These are phyloP conservation scores for Vinca major DNA, from an alignment of 305 asterid species.

Conservation along the genomic window DNA sequence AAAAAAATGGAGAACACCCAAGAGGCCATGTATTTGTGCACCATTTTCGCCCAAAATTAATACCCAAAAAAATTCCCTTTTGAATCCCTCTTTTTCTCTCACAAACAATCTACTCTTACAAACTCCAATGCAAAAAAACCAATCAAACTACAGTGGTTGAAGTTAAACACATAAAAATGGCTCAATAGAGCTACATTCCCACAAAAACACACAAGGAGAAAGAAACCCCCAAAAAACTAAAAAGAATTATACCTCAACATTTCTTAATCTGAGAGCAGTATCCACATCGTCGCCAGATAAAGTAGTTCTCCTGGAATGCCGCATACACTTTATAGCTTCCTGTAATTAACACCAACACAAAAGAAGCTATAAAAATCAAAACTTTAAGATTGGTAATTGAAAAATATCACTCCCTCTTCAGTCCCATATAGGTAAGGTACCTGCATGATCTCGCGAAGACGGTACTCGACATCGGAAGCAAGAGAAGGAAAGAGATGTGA, in stretches of 20 bases:
- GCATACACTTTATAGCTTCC: slow-evolving; percentile 97
- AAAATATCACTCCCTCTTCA: background rate
- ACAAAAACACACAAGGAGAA: background rate
- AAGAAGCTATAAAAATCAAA: background rate
- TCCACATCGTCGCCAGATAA: slow-evolving; percentile 86
- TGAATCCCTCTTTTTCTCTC: no score
- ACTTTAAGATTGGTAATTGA: slow-evolving; percentile 4
- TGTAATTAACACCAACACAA: slow-evolving; percentile 22
- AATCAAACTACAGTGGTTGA: background rate
- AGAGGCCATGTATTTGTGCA: background rate
- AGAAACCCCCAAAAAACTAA: background rate
- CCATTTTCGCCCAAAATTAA: no score
- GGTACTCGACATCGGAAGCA: slow-evolving; percentile 90
- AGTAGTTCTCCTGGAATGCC: slow-evolving; percentile 88
- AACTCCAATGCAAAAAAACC: no score
- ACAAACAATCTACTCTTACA: no score
- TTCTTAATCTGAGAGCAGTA: slow-evolving; percentile 75
- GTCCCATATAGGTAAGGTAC: slow-evolving; percentile 19
- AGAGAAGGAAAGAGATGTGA: slow-evolving; percentile 76
- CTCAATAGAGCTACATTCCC: background rate
- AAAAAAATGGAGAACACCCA: background rate
- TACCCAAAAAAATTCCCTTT: no score
- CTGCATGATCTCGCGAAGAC: slow-evolving; percentile 96
- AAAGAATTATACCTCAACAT: slow-evolving; percentile 57
- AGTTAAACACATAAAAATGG: background rate